Percentiles rank a stretch among this genome's conserved stretches.
Conservation (phyloP, 306 rosid species). For the Oemleria cerasiformis region DNA sequence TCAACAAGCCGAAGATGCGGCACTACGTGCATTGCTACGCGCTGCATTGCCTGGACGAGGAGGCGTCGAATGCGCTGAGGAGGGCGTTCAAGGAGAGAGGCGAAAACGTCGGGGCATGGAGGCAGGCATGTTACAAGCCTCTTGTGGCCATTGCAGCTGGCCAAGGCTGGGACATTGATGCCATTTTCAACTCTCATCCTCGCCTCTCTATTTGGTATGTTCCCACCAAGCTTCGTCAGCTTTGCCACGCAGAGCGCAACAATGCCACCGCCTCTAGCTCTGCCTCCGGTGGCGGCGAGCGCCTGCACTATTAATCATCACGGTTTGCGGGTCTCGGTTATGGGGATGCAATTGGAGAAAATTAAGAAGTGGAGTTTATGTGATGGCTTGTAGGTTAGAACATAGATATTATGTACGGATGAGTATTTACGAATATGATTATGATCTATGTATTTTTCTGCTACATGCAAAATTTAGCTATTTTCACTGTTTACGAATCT, state of each 20-base stretch:
- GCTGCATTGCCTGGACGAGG: constrained; percentile 78
- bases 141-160: constrained; percentile 72
- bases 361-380: background rate
- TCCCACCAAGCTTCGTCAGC: constrained; percentile 92
- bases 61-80: constrained; percentile 63
- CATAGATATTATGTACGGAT: background rate
- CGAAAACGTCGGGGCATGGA: constrained; percentile 87
- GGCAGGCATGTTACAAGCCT: constrained; percentile 83
- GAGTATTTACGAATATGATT: background rate
- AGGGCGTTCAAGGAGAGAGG: constrained; percentile 72
- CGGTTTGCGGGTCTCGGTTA: background rate
- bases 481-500: background rate
- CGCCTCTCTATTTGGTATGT: constrained; percentile 87
- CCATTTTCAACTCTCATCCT: constrained; percentile 80
- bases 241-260: constrained; percentile 79
- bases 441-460: background rate
- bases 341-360: background rate
- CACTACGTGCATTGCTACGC: constrained; percentile 98
- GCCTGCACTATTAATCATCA: constrained; percentile 38
- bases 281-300: constrained; percentile 36
- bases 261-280: constrained; percentile 55
- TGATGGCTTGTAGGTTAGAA: background rate
- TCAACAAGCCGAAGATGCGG: constrained; percentile 97
- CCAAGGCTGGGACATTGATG: constrained; percentile 92
- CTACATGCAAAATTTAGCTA: background rate